phyloP scores from a whole-genome alignment of 164 flowering plant species.

The Kingdonia uniflora region DNA sequence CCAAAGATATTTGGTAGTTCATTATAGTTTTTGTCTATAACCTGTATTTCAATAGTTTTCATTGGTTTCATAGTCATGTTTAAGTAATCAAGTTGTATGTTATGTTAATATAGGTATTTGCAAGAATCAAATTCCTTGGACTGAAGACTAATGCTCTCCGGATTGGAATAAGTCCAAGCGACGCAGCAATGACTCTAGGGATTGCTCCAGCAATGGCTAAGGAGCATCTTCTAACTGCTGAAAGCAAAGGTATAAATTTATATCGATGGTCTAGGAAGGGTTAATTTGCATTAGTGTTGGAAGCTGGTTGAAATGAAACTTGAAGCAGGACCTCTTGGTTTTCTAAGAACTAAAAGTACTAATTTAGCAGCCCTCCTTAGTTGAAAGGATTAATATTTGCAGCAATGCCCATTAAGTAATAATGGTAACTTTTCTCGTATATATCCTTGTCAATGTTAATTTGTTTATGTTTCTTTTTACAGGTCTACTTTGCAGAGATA shows the following conservation, averaged over 20 bases:
- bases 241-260: slow-evolving; percentile 55
- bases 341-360: too few relatives aligned
- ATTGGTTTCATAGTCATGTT: background rate
- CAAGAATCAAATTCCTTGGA: slow-evolving; percentile 55
- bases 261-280: background rate
- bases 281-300: background rate
- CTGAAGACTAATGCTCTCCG: slow-evolving; percentile 62
- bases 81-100: slow-evolving; percentile 6
- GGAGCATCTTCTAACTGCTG: slow-evolving; percentile 91
- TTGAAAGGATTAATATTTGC: background rate
- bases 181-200: slow-evolving; percentile 85
- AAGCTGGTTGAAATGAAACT: too few relatives aligned
- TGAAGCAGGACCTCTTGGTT: too few relatives aligned
- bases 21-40: background rate
- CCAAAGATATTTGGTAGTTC: background rate
- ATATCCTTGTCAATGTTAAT: background rate
- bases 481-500: slow-evolving; percentile 89
- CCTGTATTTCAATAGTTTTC: background rate
- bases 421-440: background rate
- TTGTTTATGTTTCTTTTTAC: slow-evolving; percentile 13
- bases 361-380: too few relatives aligned
- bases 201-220: slow-evolving; percentile 96
- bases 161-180: slow-evolving; percentile 78
- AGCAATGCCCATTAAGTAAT: slow-evolving; percentile 1
- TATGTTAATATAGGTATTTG: slow-evolving; percentile 42